Base-by-base conservation (phyloP, 192 early-diverging fungal species). In the Physocladia obscura region DNA sequence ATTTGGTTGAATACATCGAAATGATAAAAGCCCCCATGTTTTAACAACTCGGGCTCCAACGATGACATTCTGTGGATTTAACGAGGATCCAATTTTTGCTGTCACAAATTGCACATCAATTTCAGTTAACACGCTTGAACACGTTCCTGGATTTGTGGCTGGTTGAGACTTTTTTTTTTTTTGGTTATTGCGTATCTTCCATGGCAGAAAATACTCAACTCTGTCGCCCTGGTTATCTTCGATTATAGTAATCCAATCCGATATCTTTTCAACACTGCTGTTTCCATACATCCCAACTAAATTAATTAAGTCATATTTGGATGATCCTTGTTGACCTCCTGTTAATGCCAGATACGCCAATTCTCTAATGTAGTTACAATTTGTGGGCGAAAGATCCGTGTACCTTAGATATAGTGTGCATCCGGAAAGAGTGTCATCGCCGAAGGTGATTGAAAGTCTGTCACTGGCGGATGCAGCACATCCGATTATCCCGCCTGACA, bases 401-500 rank as follows among this genome's bases (percentile, higher is more conserved):
- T 67, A 58, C 4, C 62, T 71, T 8, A 81, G 37, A 3, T 79
- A 59, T 37, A 79, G 44, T 30, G 75, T 76, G 63, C 75, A 76
- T 26, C 75, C 75, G 19, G 67, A 57, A 22, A 54, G 11, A 19
- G 44, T 51, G 36, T 76, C 73, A 71, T 75, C 57, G 11, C 64
- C 62, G 27, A 76, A 76, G 13, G 24, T 73, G 40, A 76, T 29
- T 19, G 40, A 38, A 17, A 76, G 38, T 11, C 73, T 59, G 5
- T 69, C 21, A 11, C 38, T 24, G 30, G 65, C 15, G 17, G 31
- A 21, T 77, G 68, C 37, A 79, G 69, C 47, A 79, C 85, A 39
- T 77, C 79, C 22, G 73, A 62, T 57, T 76, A 77, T 11, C 77
- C 58, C 60, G 74, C 79, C n/a, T 75, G 80, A 17, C 78, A 58